Evolutionary conservation across 73 alveolate genomes (phyloP), one percentile per base, ranked within the genome.

Genomic region (Symbiodinium natans): DNA sequence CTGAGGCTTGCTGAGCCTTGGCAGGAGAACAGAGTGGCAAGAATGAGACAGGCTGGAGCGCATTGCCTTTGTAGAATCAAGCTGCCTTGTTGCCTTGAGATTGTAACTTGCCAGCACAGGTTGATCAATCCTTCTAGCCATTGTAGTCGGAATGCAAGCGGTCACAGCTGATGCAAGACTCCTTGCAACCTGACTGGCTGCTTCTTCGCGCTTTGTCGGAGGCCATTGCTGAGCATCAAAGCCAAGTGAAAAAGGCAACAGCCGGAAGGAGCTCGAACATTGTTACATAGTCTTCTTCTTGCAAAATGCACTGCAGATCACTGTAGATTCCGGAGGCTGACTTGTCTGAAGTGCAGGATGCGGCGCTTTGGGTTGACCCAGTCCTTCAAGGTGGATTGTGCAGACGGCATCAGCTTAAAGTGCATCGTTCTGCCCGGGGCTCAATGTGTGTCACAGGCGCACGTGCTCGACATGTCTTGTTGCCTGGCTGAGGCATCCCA

Each of bases 21-120:
- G 31, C 80, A 85, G 93, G 93, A 48, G 29, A 10, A 73, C 82
- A n/a, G 48, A 52, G 82, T 85, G 54, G 93, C 93, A 31, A 85
- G 82, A 34, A 59, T 85, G 82, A 43, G 34, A 39, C 82, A 85
- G 93, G 93, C 93, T 21, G 31, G 77, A 27, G 21, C 2, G n/a
- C n/a, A 13, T 52, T 52, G 71, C 71, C 71, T 29, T n/a, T n/a
- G n/a, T n/a, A n/a, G n/a, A n/a, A n/a, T n/a, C n/a, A n/a, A n/a
- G n/a, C n/a, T n/a, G n/a, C n/a, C n/a, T n/a, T n/a, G n/a, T n/a
- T 56, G 75, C 75, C 75, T 56, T 56, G 75, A n/a, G n/a, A n/a
- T n/a, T n/a, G n/a, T n/a, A n/a, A n/a, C n/a, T n/a, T n/a, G n/a
- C n/a, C n/a, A n/a, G n/a, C n/a, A n/a, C n/a, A n/a, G n/a, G n/a